Base-by-base conservation (phyloP, 495 filamentous ascomycete genomes). In the Podospora tetraspora region DNA sequence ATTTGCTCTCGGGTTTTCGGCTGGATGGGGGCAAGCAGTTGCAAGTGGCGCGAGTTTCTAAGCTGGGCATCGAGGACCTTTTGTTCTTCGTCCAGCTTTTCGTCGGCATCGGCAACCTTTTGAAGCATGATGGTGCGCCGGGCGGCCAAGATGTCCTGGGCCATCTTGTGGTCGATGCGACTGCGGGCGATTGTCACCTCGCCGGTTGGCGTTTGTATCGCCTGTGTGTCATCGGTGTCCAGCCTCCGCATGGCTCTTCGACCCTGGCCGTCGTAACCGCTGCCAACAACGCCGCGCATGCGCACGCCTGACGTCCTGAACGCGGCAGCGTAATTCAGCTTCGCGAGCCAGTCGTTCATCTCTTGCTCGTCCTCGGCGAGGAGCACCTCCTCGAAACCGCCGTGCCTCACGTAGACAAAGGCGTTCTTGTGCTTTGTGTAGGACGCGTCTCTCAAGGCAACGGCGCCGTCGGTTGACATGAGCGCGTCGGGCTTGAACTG, bases 401-500 rank as follows among this genome's bases (percentile, higher is more conserved):
- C 92, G 67, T 93, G 92, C n/a, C 92, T 85, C 59, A 96, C 90
- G 71, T 97, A 93, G 6, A 93, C 83, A 75, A 99, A 96, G 0
- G 96, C 92, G 76, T 98, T 85, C 77, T 98, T 99, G 78, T 99
- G 95, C 76, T 96, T 97, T 76, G 88, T 96, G 76, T 99, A 99
- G 43, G 81, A 90, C 16, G 85, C 82, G 76, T 99, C 95, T 66
- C 93, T 81, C 30, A 99, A 81, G 12, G 94, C 93, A 16, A 98
- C 96, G 3, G 93, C 92, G 71, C 94, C 89, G 70, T 96, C 89
- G 12, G 93, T 97, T 2, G 94, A 94, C 84, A 99, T 92, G 64
- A 96, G 81, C 9, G 85, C 90, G 76, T 98, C 95, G 8, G 93
- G 91, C 72, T 97, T 97, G 81, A 98, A 98, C 19, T 93, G 86